These are phyloP conservation scores for Yamagishiella unicocca DNA, from an alignment of 139 green algal genomes.

Conservation along the genomic window DNA sequence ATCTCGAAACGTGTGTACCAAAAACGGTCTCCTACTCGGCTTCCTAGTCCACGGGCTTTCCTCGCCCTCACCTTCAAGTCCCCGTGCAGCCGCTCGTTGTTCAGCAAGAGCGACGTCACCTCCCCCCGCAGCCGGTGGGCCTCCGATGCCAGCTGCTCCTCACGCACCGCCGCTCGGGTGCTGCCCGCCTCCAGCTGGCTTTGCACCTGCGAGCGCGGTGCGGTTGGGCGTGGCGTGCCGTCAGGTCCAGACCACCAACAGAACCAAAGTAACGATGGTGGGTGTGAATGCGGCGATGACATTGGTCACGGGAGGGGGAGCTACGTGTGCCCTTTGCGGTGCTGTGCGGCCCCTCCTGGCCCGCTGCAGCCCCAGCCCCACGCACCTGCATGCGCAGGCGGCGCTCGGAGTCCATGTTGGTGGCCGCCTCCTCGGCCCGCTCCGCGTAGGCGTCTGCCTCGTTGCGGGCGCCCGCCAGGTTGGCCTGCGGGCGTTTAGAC, in stretches of 20 bases:
- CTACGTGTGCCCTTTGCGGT: no score
- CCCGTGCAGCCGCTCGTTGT: slow-evolving; percentile 20
- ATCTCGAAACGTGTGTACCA: no score
- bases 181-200: background rate
- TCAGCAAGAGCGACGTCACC: background rate
- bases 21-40: no score
- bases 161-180: slow-evolving; percentile 14
- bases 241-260: no score
- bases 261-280: no score
- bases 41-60: no score
- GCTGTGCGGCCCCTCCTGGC: no score
- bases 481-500: slow-evolving; percentile 10
- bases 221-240: no score
- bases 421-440: slow-evolving; percentile 14
- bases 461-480: background rate
- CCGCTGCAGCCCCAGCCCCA: background rate
- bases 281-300: no score
- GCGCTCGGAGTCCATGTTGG: slow-evolving; percentile 1
- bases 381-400: slow-evolving; percentile 35
- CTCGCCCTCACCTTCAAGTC: slow-evolving; percentile 9
- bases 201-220: no score
- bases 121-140: background rate
- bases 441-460: slow-evolving; percentile 20
- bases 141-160: slow-evolving; percentile 26
- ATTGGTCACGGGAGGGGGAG: no score